These are phyloP conservation scores for Inonotus obliquus DNA, from an alignment of 1,284 basidiomycete species.

Conservation along the genomic window DNA sequence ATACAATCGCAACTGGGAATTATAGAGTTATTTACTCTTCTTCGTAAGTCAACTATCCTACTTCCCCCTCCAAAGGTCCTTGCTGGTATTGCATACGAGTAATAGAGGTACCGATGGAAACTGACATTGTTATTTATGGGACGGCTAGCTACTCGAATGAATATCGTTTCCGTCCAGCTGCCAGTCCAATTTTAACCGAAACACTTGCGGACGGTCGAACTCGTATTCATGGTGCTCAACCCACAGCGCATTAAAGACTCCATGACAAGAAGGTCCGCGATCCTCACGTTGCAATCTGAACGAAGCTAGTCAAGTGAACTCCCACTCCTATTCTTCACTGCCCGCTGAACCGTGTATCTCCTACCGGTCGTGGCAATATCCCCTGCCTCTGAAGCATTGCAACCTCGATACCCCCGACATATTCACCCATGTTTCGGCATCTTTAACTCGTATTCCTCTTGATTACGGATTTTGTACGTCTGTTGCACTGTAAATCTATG, in stretches of 20 bases:
- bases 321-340: too few relatives aligned
- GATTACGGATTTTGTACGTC: neutral
- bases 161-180: constrained; percentile 59
- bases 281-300: neutral
- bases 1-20: neutral
- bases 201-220: constrained; percentile 52
- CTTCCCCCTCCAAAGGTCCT: too few relatives aligned
- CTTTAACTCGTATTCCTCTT: neutral
- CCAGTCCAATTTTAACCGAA: constrained; percentile 61
- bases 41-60: too few relatives aligned
- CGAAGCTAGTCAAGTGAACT: neutral
- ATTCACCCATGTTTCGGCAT: neutral
- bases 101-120: neutral
- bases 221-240: constrained; percentile 47
- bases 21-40: constrained; percentile 42
- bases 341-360: too few relatives aligned
- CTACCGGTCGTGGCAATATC: too few relatives aligned
- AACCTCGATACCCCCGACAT: neutral
- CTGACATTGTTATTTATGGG: neutral
- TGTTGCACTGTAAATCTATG: too few relatives aligned
- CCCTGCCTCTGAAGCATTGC: neutral
- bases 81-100: too few relatives aligned
- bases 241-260: neutral
- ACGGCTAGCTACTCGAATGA: constrained; percentile 55
- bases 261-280: neutral